phyloP scores from a whole-genome alignment of 2,329 filamentous ascomycete species.

The Aureobasidium sp. region DNA sequence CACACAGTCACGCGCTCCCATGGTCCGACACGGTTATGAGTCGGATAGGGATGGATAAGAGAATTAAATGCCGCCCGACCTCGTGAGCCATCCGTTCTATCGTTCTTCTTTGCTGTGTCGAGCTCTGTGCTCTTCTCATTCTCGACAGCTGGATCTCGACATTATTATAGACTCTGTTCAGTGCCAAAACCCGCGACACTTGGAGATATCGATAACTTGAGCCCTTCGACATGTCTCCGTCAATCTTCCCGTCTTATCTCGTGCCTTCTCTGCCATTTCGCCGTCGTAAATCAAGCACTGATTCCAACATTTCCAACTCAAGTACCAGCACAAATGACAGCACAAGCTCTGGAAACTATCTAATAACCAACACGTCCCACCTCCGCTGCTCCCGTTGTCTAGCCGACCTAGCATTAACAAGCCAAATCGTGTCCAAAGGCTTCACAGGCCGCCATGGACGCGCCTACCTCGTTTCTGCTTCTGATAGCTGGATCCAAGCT shows the following conservation, averaged over 20 bases:
- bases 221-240: slow-evolving; percentile 19
- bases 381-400: slow-evolving; percentile 55
- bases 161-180: background rate
- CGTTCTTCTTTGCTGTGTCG: background rate
- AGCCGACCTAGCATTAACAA: slow-evolving; percentile 51
- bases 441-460: slow-evolving; percentile 60
- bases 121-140: background rate
- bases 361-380: slow-evolving; percentile 45
- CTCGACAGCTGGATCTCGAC: background rate
- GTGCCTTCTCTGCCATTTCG: slow-evolving; percentile 44
- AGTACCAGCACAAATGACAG: slow-evolving; percentile 25
- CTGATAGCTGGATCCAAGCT: slow-evolving; percentile 2
- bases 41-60: background rate
- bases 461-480: slow-evolving; percentile 54
- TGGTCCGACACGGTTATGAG: background rate
- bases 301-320: slow-evolving; percentile 30
- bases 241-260: slow-evolving; percentile 46
- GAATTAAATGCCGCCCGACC: background rate
- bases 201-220: background rate
- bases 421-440: slow-evolving; percentile 57
- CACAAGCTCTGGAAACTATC: slow-evolving; percentile 27
- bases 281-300: slow-evolving; percentile 36
- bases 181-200: background rate
- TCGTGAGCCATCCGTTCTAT: background rate
- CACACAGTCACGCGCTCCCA: slow-evolving; percentile 1